phyloP scores from a whole-genome alignment of 2,329 filamentous ascomycete genomes.

The Phialocephala sp. region DNA sequence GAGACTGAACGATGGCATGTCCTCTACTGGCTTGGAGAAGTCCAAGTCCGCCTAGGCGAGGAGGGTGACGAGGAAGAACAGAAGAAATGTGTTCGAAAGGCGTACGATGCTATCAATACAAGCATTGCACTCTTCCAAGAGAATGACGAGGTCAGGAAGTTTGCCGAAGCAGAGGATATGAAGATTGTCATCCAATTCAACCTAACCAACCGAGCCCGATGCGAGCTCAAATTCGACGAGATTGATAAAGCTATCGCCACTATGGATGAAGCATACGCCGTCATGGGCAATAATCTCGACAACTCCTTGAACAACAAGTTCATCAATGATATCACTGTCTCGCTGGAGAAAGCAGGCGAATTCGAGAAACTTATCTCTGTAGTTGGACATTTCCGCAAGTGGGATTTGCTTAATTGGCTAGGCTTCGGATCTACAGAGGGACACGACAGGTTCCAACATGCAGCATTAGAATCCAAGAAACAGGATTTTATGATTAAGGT shows the following conservation, averaged over 20 bases:
- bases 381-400: neutral
- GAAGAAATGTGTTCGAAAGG: neutral
- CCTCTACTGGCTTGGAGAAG: neutral
- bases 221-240: conserved; percentile 2
- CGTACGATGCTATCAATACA: neutral
- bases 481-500: conserved; percentile 10
- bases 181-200: neutral
- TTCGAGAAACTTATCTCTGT: neutral
- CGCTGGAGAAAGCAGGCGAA: neutral
- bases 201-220: neutral
- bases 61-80: neutral
- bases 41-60: neutral
- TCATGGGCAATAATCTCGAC: neutral
- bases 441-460: conserved; percentile 7
- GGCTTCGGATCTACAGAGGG: neutral
- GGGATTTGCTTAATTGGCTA: neutral
- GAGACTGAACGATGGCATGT: conserved; percentile 3
- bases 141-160: neutral
- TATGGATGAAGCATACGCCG: neutral
- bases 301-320: neutral
- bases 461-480: conserved; percentile 4
- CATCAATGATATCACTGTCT: neutral
- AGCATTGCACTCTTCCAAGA: neutral
- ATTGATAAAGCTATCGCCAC: conserved; percentile 2
- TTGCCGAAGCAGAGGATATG: neutral